These are phyloP conservation scores for Candida buenavistaensis DNA, from an alignment of 1,139 yeast genomes.

Conservation along the genomic window DNA sequence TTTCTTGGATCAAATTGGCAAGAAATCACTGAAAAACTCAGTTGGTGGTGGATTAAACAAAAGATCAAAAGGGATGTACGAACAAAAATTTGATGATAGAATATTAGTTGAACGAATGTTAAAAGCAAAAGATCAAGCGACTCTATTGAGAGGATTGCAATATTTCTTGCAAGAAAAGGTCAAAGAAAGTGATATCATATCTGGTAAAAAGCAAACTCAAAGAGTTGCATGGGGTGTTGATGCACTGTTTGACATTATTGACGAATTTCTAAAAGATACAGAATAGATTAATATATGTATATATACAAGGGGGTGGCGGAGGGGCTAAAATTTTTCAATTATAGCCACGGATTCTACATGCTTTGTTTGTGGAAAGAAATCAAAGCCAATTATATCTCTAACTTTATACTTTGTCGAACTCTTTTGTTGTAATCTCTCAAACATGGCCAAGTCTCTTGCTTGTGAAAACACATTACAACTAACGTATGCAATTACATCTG, in stretches of 20 bases:
- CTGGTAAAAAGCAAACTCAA: conserved; percentile 57
- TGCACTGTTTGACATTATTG: conserved; percentile 53
- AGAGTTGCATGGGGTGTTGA: conserved; percentile 74
- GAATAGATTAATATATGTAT: conserved; percentile 5
- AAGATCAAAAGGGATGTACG: conserved; percentile 33
- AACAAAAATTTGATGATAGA: conserved; percentile 53
- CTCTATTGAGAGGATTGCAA: conserved; percentile 69
- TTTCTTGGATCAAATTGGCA: conserved; percentile 64
- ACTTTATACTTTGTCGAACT: conserved; percentile 24
- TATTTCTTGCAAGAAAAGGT: conserved; percentile 63
- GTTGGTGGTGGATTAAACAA: conserved; percentile 45
- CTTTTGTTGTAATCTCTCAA: conserved; percentile 24
- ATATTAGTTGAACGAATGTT: conserved; percentile 53
- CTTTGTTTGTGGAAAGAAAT: conserved; percentile 50
- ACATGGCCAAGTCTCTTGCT: conserved; percentile 41
- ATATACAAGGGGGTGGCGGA: conserved; percentile 10
- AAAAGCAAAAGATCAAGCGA: conserved; percentile 63
- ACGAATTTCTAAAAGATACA: conserved; percentile 37
- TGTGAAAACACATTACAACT: conserved; percentile 51
- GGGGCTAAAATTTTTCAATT: too few relatives aligned
- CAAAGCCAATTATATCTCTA: conserved; percentile 40
- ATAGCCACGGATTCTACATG: conserved; percentile 48
- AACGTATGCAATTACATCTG: conserved; percentile 38
- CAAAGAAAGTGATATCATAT: conserved; percentile 49
- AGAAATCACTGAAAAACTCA: conserved; percentile 55